Base-by-base conservation (phyloP, 2,329 filamentous ascomycete species). In the Alternaria tenuissima region DNA sequence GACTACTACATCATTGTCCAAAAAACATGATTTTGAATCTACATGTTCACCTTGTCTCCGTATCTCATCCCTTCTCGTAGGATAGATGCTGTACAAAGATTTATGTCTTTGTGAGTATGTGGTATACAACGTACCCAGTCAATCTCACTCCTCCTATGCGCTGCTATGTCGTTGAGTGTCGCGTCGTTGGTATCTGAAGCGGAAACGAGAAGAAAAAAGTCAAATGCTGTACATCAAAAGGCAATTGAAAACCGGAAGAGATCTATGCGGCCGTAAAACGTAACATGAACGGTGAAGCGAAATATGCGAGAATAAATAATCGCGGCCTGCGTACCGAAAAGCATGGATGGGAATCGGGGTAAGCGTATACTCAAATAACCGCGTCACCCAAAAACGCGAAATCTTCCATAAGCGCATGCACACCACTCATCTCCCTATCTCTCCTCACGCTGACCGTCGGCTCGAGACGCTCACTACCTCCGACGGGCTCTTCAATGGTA, bases 341-440 rank as follows among this genome's bases (percentile, higher is more conserved):
- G 8, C 20, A 42, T 42, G 39, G 12, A 12, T 41, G 8, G 6
- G 1, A 16, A 20, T 51, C 34, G 48, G 39, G 12, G 11, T 24
- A 36, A 44, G 41, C n/a, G 20, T 41, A 52, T 20, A 26, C 20
- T 70, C 42, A 76, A 5, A 71, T 52, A 26, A 78, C 76, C 7
- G 70, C 62, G 14, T 75, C 75, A 5, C 74, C 70, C 2, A 78
- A 59, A 28, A 76, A 78, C 0, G 62, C 68, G 57, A 78, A 78
- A n/a, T 77, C 76, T 39, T 68, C 66, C 58, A 78, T 69, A 2
- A 78, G 63, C 49, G 59, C 59, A 36, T 66, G 66, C 0, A 74
- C 43, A 18, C 70, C 69, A 47, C 67, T 75, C 30, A 69, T 59
- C 1, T 68, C 67, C 42, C 67, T 70, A 28, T 67, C 68, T 24